These are phyloP conservation scores for Dissophora ornata DNA, from an alignment of 192 early-diverging fungal genomes.

Conservation along the genomic window DNA sequence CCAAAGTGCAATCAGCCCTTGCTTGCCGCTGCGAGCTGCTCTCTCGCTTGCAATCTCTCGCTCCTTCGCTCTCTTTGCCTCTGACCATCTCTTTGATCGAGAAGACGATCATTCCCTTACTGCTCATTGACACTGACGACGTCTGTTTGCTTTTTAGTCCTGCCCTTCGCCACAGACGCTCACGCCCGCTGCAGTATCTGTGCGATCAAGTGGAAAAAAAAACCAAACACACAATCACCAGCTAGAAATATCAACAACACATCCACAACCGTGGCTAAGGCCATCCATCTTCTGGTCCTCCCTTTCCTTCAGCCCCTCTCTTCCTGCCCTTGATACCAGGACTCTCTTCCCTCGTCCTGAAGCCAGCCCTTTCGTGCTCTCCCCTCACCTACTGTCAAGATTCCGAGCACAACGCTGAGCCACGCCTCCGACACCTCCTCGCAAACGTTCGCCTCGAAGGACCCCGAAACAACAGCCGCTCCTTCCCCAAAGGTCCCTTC, in stretches of 20 bases:
- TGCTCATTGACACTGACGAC: background rate
- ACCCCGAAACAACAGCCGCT: background rate
- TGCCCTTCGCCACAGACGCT: background rate
- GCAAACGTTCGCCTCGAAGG: background rate
- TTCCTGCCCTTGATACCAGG: background rate
- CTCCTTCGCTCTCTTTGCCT: too few species aligned
- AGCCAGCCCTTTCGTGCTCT: background rate
- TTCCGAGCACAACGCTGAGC: slow-evolving; percentile 11
- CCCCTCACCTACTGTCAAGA: background rate
- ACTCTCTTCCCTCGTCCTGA: too few species aligned
- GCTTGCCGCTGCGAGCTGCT: too few species aligned
- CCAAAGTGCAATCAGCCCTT: too few species aligned
- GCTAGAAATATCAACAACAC: too few species aligned
- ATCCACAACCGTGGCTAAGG: background rate
- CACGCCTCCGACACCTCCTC: slow-evolving; percentile 14
- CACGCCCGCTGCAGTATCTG: too few species aligned
- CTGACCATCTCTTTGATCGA: background rate
- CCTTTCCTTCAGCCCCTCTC: background rate
- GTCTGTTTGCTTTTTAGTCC: background rate
- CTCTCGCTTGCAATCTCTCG: too few species aligned
- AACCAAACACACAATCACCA: too few species aligned
- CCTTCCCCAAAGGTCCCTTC: background rate
- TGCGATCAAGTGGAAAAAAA: background rate
- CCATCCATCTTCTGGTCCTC: background rate
- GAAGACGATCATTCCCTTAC: background rate